These are phyloP conservation scores for Lodderomyces pseudojiufengensis DNA, from an alignment of 1,139 yeast species.

Conservation along the genomic window DNA sequence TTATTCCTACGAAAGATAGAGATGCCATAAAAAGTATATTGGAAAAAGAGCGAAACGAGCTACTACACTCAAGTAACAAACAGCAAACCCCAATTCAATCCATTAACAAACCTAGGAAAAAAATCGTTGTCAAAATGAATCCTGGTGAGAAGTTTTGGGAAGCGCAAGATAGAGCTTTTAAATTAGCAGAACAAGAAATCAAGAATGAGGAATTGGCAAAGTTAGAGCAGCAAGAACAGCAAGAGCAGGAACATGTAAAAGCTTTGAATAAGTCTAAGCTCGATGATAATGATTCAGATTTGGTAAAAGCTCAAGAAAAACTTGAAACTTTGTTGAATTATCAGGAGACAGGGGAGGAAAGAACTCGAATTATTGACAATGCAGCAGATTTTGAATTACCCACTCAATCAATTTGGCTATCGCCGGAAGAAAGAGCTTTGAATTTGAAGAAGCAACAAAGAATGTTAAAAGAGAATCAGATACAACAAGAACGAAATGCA, in stretches of 20 bases:
- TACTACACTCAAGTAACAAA: conserved; percentile 11
- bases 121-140: conserved; percentile 50
- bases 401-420: conserved; percentile 69
- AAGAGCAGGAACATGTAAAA: conserved; percentile 17
- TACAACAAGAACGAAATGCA: conserved; percentile 59
- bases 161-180: conserved; percentile 63
- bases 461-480: conserved; percentile 57
- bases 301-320: conserved; percentile 65
- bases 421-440: conserved; percentile 84
- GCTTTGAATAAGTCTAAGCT: neutral
- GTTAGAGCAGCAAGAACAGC: conserved; percentile 31
- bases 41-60: conserved; percentile 39
- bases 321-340: conserved; percentile 70
- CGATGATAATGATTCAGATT: conserved; percentile 40
- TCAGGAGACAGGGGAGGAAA: conserved; percentile 83
- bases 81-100: conserved; percentile 14
- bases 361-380: conserved; percentile 89
- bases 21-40: conserved; percentile 54
- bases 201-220: conserved; percentile 24
- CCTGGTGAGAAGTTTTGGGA: conserved; percentile 65
- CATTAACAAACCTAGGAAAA: conserved; percentile 19
- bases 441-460: conserved; percentile 78
- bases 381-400: conserved; percentile 83
- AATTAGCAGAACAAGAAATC: conserved; percentile 42
- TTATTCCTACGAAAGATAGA: conserved; percentile 60